These are phyloP conservation scores for Brassica juncea DNA, from an alignment of 345 rosid genomes.

Conservation along the genomic window DNA sequence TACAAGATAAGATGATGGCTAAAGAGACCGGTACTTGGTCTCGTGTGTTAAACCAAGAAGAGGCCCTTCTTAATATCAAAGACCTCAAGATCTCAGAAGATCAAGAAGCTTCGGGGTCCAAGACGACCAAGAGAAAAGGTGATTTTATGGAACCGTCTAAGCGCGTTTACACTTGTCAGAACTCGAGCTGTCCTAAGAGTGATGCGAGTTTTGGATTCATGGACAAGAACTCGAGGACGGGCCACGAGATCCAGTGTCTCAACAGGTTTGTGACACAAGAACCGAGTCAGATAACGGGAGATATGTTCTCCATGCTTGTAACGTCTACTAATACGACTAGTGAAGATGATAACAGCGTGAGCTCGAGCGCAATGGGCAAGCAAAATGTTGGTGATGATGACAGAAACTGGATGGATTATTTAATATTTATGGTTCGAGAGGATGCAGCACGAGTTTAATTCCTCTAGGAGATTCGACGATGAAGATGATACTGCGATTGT, in stretches of 20 bases:
- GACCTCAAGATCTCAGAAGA: constrained; percentile 44
- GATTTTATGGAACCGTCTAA: neutral
- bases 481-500: constrained; percentile 28
- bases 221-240: constrained; percentile 50
- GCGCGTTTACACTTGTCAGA: constrained; percentile 41
- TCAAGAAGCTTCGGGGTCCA: constrained; percentile 12
- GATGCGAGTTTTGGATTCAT: constrained; percentile 38
- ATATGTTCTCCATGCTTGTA: constrained; percentile 1
- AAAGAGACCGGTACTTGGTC: constrained; percentile 62
- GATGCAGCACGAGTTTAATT: constrained; percentile 33
- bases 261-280: constrained; percentile 46
- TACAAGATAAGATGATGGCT: constrained; percentile 72
- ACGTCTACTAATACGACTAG: constrained; percentile 27
- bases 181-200: constrained; percentile 38
- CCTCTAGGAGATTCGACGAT: constrained; percentile 27
- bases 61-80: constrained; percentile 37
- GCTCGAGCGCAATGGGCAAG: constrained; percentile 18
- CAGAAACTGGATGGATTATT: neutral
- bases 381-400: neutral
- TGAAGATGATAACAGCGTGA: constrained; percentile 17
- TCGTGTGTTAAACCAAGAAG: constrained; percentile 59
- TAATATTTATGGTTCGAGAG: neutral
- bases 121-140: constrained; percentile 12
- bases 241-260: constrained; percentile 42
- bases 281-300: constrained; percentile 15